These are phyloP conservation scores for Penicillium verrucosum DNA, from an alignment of 2,329 filamentous ascomycete genomes.

Conservation along the genomic window DNA sequence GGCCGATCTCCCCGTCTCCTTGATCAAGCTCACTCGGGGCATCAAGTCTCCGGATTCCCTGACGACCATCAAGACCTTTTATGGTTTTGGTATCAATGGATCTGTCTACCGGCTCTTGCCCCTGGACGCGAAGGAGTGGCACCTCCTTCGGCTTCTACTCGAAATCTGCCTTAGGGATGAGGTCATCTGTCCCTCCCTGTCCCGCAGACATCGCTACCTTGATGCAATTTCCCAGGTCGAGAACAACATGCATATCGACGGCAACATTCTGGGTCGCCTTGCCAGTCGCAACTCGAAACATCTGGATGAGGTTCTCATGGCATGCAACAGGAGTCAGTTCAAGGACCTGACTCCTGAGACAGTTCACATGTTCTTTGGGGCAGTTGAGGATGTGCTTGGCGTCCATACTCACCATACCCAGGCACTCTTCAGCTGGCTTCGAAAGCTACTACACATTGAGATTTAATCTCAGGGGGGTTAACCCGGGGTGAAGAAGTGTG, in stretches of 20 bases:
- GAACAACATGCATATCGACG: slow-evolving; percentile 62
- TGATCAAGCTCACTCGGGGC: slow-evolving; percentile 29
- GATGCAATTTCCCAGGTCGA: slow-evolving; percentile 40
- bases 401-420: slow-evolving; percentile 24
- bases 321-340: background rate
- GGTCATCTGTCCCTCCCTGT: slow-evolving; percentile 51
- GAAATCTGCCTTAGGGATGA: slow-evolving; percentile 57
- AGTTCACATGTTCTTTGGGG: slow-evolving; percentile 43
- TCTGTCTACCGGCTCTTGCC: slow-evolving; percentile 67
- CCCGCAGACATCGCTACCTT: slow-evolving; percentile 28
- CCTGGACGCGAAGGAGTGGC: slow-evolving; percentile 61
- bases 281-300: slow-evolving; percentile 42
- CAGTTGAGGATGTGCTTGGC: slow-evolving; percentile 51
- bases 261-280: slow-evolving; percentile 60
- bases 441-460: slow-evolving; percentile 28
- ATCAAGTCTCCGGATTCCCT: slow-evolving; percentile 16
- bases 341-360: slow-evolving; percentile 4
- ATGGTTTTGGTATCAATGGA: slow-evolving; percentile 66
- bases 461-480: slow-evolving; percentile 8
- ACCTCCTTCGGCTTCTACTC: slow-evolving; percentile 69
- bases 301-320: slow-evolving; percentile 32
- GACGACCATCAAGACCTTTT: slow-evolving; percentile 50
- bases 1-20: slow-evolving; percentile 35
- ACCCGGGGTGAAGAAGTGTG: background rate
- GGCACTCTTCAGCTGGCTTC: slow-evolving; percentile 37